Evolutionary conservation across 2,329 filamentous ascomycete genomes (phyloP).

Genomic region (Calonectria henricotiae): DNA sequence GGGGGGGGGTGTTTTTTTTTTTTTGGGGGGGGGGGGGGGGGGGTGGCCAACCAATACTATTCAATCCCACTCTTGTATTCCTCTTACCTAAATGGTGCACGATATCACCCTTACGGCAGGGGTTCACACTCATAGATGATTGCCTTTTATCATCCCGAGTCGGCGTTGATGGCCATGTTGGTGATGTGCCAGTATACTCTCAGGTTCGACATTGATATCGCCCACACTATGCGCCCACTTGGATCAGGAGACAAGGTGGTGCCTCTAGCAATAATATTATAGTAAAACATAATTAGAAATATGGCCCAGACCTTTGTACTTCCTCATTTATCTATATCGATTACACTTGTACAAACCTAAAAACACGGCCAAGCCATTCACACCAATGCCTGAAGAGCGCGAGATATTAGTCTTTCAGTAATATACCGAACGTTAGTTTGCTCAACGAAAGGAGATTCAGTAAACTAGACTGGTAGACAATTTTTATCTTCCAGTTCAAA

Average conservation of each 20-base stretch:
- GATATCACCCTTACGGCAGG: constrained; percentile 70
- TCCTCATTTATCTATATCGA: constrained; percentile 33
- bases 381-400: background rate
- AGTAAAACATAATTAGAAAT: constrained; percentile 39
- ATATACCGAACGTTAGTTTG: background rate
- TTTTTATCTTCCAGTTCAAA: constrained; percentile 1
- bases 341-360: constrained; percentile 40
- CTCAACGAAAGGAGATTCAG: background rate
- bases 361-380: constrained; percentile 42
- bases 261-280: too few relatives aligned
- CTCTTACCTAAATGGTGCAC: constrained; percentile 66
- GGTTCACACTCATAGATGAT: constrained; percentile 67
- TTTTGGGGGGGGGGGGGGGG: constrained; percentile 5
- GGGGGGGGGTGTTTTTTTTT: constrained; percentile 40
- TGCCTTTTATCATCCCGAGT: constrained; percentile 43
- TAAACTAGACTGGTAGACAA: background rate
- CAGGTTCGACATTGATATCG: constrained; percentile 83
- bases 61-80: constrained; percentile 50
- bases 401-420: too few relatives aligned
- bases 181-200: constrained; percentile 48
- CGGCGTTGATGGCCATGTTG: constrained; percentile 26
- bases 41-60: constrained; percentile 47
- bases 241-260: too few relatives aligned
- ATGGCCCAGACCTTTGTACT: constrained; percentile 41
- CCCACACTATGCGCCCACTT: constrained; percentile 79